These are phyloP conservation scores for Hypoxylon rubiginosum DNA, from an alignment of 2,329 filamentous ascomycete species.

Conservation along the genomic window DNA sequence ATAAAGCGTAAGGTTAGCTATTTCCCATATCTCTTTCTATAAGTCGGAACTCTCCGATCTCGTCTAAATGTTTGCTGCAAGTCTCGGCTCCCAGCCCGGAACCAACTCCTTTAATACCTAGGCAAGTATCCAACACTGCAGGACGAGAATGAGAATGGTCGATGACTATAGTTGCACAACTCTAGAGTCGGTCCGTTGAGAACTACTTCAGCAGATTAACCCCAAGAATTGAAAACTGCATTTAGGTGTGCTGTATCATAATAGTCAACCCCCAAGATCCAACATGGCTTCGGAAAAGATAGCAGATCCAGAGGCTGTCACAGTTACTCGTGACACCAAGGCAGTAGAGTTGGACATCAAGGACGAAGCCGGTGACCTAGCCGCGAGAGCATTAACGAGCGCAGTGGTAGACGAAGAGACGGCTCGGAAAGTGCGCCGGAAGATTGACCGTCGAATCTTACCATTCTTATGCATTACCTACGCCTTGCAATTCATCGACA, in stretches of 20 bases:
- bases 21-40: background rate
- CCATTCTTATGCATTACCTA: slow-evolving; percentile 48
- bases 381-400: slow-evolving; percentile 52
- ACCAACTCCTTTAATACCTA: background rate
- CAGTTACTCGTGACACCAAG: slow-evolving; percentile 20
- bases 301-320: slow-evolving; percentile 13
- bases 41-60: slow-evolving; percentile 2
- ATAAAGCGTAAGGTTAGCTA: background rate
- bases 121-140: background rate
- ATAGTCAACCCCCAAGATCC: background rate
- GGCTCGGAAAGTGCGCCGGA: slow-evolving; percentile 41
- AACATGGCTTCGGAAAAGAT: slow-evolving; percentile 23
- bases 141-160: background rate
- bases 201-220: background rate
- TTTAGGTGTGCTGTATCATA: background rate
- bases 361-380: slow-evolving; percentile 53
- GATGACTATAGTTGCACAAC: background rate
- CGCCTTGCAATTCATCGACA: slow-evolving; percentile 48
- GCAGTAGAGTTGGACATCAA: slow-evolving; percentile 42
- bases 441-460: slow-evolving; percentile 43
- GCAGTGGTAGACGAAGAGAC: slow-evolving; percentile 43
- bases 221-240: background rate
- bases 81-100: background rate
- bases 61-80: background rate
- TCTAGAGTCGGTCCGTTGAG: background rate